A percentile compares a stretch with the other conserved stretches of the same genome.
These are phyloP conservation scores for Helianthus annuus DNA, from an alignment of 129 eudicot species.

Conservation along the genomic window DNA sequence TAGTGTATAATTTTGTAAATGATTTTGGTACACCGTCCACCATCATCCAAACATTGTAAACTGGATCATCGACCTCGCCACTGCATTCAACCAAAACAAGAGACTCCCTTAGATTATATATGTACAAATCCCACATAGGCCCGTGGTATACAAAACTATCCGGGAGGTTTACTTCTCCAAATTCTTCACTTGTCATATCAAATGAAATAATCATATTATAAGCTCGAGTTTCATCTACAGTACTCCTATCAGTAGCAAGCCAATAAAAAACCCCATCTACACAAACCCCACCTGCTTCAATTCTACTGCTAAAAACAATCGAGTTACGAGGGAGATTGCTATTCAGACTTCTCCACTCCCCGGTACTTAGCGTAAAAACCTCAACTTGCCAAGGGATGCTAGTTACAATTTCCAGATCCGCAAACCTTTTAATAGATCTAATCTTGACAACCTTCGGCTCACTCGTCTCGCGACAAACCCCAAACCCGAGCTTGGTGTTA, in stretches of 20 bases:
- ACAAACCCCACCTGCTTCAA: neutral
- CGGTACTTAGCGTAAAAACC: neutral
- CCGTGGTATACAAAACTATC: too few species aligned
- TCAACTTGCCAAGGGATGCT: neutral
- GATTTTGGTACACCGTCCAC: too few species aligned
- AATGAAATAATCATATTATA: neutral
- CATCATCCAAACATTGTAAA: too few species aligned
- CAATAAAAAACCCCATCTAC: neutral
- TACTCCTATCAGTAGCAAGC: neutral
- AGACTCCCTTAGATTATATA: too few species aligned
- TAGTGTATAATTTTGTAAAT: too few species aligned
- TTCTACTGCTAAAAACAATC: neutral
- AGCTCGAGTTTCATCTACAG: neutral
- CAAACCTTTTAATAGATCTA: neutral
- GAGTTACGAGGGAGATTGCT: neutral
- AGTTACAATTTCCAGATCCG: too few species aligned
- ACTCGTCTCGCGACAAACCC: neutral
- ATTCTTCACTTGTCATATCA: constrained; percentile 3
- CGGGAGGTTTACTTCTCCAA: neutral
- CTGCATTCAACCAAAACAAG: too few species aligned
- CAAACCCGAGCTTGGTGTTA: neutral
- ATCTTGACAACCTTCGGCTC: constrained; percentile 2
- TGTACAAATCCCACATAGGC: too few species aligned
- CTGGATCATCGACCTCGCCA: too few species aligned
- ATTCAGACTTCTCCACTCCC: neutral